Base-by-base conservation (phyloP, 179 eudicot genomes). In the Monotropa hypopitys region DNA sequence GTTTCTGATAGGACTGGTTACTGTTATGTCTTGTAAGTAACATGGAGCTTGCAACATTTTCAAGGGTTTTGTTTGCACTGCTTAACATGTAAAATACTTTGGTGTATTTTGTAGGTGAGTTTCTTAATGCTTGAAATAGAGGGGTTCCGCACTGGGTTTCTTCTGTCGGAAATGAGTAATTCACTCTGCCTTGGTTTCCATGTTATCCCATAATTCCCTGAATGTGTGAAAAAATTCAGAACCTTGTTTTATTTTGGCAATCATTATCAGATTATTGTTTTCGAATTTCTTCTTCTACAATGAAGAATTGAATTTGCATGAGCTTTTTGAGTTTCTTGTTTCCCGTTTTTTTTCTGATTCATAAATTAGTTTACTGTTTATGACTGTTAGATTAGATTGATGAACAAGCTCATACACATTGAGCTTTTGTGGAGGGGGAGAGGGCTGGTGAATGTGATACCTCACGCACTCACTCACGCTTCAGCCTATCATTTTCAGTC, bases 181-280 rank as follows among this genome's bases (percentile, higher is more conserved):
- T 53, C 15, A 71, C 16, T 49, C 74, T 7, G 35, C 12, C 8
- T 23, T 7, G 40, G 30, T 71, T 71, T 71, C 59, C 30, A 21
- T 71, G 59, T 71, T 47, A 50, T 40, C 51, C 43, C 47, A 71
- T 71, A 71, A 71, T 71, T 61, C 54, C 35, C 38, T 28, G 74
- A 47, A 71, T 49, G 40, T 71, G 28, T 71, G 9, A 43, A 45
- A 70, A 32, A 20, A 54, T 68, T 20, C 50, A 45, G 73, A 20
- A 49, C 74, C 28, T 32, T 4, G 47, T 26, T 49, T 47, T 49
- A 13, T 21, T 16, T 28, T 28, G 23, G 54, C 74, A 28, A 71
- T 47, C 73, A 16, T 40, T 67, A 7, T 43, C 30, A 43, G 73
- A 23, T 42, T 69, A 10, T 5, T 21, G 51, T 69, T 21, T 42